Conservation (phyloP, 768 basidiomycete species). For the Pisolithus marmoratus region DNA sequence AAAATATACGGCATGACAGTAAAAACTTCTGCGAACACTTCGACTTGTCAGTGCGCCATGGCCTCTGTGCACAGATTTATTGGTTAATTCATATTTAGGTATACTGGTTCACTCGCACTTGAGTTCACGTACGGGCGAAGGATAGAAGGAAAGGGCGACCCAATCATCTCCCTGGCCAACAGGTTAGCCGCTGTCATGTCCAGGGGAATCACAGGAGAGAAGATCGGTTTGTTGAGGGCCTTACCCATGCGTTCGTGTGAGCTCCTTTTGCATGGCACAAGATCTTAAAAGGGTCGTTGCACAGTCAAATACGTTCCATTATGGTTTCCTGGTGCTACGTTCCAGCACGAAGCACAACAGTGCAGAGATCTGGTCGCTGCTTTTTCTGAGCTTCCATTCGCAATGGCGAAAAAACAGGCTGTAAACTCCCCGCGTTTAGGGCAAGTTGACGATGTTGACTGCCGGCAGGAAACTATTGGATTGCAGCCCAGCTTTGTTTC, state of each 20-base stretch:
- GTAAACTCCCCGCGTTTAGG: neutral
- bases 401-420: slow-evolving; percentile 1
- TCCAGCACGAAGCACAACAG: neutral
- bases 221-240: neutral
- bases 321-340: slow-evolving; percentile 9
- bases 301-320: slow-evolving; percentile 7
- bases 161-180: neutral
- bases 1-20: neutral
- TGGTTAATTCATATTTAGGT: neutral
- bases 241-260: slow-evolving; percentile 8
- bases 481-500: neutral
- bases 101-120: neutral
- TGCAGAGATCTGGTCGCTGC: neutral
- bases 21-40: slow-evolving; percentile 1
- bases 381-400: slow-evolving; percentile 2
- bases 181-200: neutral
- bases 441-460: neutral
- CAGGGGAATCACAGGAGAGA: neutral
- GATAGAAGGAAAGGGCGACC: slow-evolving; percentile 4
- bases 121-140: slow-evolving; percentile 4
- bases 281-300: neutral
- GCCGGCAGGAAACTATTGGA: neutral
- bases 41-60: slow-evolving; percentile 1
- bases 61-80: neutral
- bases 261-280: neutral